Evolutionary conservation across 1,284 basidiomycete genomes (phyloP), one percentile per base, ranked within the genome.

Genomic region (Polyporus tsugae): DNA sequence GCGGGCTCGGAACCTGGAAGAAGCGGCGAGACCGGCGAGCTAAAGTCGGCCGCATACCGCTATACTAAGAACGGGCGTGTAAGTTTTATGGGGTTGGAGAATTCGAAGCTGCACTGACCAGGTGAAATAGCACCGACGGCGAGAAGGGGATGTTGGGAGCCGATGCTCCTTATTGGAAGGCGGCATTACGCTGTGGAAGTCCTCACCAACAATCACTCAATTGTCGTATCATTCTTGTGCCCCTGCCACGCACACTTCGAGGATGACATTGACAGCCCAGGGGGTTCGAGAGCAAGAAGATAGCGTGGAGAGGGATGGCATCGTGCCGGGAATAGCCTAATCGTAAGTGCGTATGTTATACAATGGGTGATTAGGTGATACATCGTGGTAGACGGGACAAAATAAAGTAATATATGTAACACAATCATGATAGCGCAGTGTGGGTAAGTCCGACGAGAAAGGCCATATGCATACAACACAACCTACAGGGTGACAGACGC

Each of bases 1-100:
- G 76, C 83, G 91, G 55, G 79, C 79, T 61, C 83, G 89, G 66
- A 93, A 93, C 76, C 75, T 92, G 73, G 78, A 81, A 22, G 89
- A 92, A 67, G 84, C 82, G 4, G 67, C 70, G 53, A 62, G 57
- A 60, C 68, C 70, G n/a, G 58, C 72, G 42, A 46, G 67, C 57
- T 74, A 68, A 67, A 63, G 25, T 60, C 66, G 64, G 36, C 36
- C 19, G 52, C 29, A 10, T 33, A 5, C 10, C 9, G n/a, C 52
- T 33, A 53, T 33, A 33, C 52, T 38, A 39, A 49, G n/a, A 41
- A 33, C 38, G 60, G 58, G 46, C 46, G 22, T 49, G 69, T 58
- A 63, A 36, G 44, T 35, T 35, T 52, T 60, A 35, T 53, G 19
- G n/a, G 29, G 42, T 19, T 17, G 42, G 6, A 38, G 46, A 38